Conservation (phyloP, 441 rosid genomes). For the Arabidopsis lyrata region DNA sequence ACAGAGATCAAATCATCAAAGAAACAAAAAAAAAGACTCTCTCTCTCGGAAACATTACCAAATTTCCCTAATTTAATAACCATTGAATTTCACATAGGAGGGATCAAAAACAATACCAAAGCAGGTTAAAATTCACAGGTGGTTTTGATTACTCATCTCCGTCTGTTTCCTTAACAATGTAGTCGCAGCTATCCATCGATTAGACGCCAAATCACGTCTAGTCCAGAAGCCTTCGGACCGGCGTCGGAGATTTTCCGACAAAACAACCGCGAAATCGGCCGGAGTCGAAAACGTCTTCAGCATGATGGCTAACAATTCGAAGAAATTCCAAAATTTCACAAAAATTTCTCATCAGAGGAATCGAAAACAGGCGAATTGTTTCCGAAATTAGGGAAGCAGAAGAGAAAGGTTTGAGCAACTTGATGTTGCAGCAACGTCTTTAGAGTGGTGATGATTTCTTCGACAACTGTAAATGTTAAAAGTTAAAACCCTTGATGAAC, state of each 20-base stretch:
- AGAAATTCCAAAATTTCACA: not conserved
- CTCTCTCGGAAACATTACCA: not conserved
- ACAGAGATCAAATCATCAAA: conserved; percentile 10
- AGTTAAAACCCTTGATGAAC: not conserved
- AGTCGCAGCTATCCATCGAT: conserved; percentile 16
- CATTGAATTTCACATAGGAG: not conserved
- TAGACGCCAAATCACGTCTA: not conserved
- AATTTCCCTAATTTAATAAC: not conserved
- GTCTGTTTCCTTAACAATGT: not conserved
- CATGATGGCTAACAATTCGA: not conserved
- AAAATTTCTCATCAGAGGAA: not conserved
- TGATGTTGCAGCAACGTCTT: conserved; percentile 1
- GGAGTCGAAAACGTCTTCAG: not conserved
- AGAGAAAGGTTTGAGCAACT: not conserved
- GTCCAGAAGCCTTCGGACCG: not conserved
- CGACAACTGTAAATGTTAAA: not conserved
- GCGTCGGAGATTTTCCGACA: conserved; percentile 11
- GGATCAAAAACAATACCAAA: conserved; percentile 5
- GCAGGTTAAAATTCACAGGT: not conserved
- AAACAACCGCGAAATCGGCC: not conserved
- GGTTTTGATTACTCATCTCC: not conserved
- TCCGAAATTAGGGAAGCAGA: not conserved
- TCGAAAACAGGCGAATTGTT: not conserved
- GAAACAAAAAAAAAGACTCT: not conserved
- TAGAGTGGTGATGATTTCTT: not conserved